phyloP scores from a whole-genome alignment of 164 flowering plant species.

The Vitis amurensis region DNA sequence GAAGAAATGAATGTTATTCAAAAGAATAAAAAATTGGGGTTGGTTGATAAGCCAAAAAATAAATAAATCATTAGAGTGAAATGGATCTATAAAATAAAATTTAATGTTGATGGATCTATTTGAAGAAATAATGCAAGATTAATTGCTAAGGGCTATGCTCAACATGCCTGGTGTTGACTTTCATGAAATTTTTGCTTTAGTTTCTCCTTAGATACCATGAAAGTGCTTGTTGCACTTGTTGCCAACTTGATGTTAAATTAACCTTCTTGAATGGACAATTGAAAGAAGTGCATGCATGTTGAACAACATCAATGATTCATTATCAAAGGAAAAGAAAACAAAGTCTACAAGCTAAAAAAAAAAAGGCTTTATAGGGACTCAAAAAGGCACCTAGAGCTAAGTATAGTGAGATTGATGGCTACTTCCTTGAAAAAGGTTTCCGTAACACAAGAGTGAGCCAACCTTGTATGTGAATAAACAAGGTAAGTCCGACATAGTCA shows the following conservation, averaged over 20 bases:
- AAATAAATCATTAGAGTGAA: not conserved
- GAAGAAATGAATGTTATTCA: not conserved
- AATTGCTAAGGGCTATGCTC: conserved; percentile 1
- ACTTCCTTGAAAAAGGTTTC: too few species aligned
- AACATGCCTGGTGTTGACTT: not conserved
- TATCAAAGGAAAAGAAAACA: too few species aligned
- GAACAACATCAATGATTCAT: too few species aligned
- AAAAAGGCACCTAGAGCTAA: too few species aligned
- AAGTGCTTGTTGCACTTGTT: not conserved
- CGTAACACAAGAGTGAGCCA: too few species aligned
- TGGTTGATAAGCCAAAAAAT: not conserved
- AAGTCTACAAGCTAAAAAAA: too few species aligned
- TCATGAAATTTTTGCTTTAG: not conserved
- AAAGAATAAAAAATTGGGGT: not conserved
- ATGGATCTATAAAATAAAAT: conserved; percentile 1
- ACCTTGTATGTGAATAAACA: too few species aligned
- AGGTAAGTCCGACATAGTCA: too few species aligned
- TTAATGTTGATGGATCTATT: not conserved
- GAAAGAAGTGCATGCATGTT: not conserved
- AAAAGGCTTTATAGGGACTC: too few species aligned
- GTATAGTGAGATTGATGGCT: too few species aligned
- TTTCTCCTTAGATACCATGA: not conserved
- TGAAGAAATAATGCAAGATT: conserved; percentile 1
- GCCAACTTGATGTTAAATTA: conserved; percentile 11
- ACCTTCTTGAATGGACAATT: conserved; percentile 3